Evolutionary conservation across 2,329 filamentous ascomycete genomes (phyloP), one percentile per base, ranked within the genome.

Genomic region (Alternaria ventricosa): DNA sequence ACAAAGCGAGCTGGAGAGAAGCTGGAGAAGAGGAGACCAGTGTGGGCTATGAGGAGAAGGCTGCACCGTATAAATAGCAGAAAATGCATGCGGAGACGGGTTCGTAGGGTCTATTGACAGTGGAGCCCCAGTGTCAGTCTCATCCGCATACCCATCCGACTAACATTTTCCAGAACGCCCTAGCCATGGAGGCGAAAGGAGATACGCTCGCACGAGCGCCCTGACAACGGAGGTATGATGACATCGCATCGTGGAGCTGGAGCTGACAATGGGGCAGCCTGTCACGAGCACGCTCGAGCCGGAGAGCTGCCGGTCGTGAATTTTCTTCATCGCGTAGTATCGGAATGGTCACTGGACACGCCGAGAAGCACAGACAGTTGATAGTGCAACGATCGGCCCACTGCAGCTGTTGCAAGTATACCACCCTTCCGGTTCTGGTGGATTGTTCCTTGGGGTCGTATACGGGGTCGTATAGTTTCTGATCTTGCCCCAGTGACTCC

Each of bases 51-150:
- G 65, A 69, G 67, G 65, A 67, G 67, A 66, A 64, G 36, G 36
- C 45, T 60, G 55, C 46, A 12, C 57, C 43, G 55, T 66, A 70
- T 73, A 73, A 60, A 70, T 71, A 71, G 57, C 44, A 60, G 44
- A 57, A 58, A 57, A 58, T 22, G 44, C 28, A 64, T 57, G 69
- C 54, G 66, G 71, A 68, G 65, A 62, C 60, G 66, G 55, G 60
- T 65, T 50, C 43, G 59, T 60, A 58, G 61, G 64, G 65, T 56
- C 54, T 62, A 66, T 51, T 51, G 54, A 59, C 59, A 66, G 70
- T 74, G 70, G 69, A 74, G 66, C 69, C 66, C 67, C 65, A 62
- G 64, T 67, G 60, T 68, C 59, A 64, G 59, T 47, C 53, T 64
- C 67, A 68, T 61, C 61, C 46, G 57, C 57, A 66, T 63, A 64